Conservation (phyloP, 2,329 filamentous ascomycete genomes). For the Domatiomyces catenatus region DNA sequence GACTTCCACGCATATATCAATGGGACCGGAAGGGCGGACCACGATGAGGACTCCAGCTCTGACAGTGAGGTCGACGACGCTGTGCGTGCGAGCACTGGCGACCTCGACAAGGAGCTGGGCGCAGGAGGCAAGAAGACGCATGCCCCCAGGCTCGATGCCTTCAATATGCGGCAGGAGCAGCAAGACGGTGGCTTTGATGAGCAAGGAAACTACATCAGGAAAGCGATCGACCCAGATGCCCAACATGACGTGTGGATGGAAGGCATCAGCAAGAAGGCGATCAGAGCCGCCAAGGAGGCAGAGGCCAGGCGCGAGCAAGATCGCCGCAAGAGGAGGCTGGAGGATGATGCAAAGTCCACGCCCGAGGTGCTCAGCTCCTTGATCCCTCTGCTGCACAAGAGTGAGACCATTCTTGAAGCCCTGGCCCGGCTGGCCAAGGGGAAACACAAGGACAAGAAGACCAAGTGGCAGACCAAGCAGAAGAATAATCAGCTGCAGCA, state of each 20-base stretch:
- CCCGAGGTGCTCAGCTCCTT: constrained; percentile 58
- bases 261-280: constrained; percentile 83
- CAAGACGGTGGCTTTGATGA: constrained; percentile 90
- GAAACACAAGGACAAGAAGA: constrained; percentile 36
- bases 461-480: constrained; percentile 24
- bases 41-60: constrained; percentile 47
- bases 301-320: constrained; percentile 74
- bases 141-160: constrained; percentile 86
- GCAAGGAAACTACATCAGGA: constrained; percentile 77
- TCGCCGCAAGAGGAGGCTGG: constrained; percentile 51
- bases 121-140: constrained; percentile 82
- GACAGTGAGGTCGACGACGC: constrained; percentile 51
- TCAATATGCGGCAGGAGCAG: constrained; percentile 81
- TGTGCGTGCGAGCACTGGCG: constrained; percentile 53
- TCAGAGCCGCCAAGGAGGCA: constrained; percentile 72
- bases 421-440: constrained; percentile 63
- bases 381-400: constrained; percentile 56
- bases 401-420: constrained; percentile 79
- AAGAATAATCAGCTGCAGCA: constrained; percentile 28
- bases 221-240: constrained; percentile 75
- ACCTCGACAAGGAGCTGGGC: constrained; percentile 77
- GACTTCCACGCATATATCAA: constrained; percentile 42
- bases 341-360: constrained; percentile 59
- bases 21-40: constrained; percentile 38
- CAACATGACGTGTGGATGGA: constrained; percentile 87